phyloP scores from a whole-genome alignment of 2,329 filamentous ascomycete species.

The Ascochyta koolunga region DNA sequence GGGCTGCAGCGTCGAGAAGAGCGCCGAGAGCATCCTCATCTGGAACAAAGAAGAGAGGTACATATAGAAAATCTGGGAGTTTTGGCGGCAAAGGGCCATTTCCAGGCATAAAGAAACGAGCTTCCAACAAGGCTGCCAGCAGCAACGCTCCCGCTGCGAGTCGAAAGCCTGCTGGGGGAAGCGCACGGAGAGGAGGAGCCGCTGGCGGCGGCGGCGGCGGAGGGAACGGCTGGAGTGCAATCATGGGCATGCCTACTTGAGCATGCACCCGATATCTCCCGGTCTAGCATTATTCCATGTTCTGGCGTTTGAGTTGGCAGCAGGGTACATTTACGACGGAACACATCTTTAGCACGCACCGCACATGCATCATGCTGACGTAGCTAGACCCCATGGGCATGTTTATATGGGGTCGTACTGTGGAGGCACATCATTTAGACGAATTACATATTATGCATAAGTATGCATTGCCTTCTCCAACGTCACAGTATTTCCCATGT shows the following conservation, averaged over 20 bases:
- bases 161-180: constrained; percentile 19
- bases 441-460: background rate
- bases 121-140: constrained; percentile 15
- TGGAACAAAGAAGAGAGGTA: constrained; percentile 24
- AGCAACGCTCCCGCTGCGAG: constrained; percentile 16
- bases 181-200: constrained; percentile 16
- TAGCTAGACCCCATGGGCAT: background rate
- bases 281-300: background rate
- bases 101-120: constrained; percentile 29
- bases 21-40: constrained; percentile 23
- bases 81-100: constrained; percentile 14
- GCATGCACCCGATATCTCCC: background rate
- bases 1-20: constrained; percentile 18
- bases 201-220: constrained; percentile 18
- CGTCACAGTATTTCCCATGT: background rate
- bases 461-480: background rate
- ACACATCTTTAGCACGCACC: background rate
- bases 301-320: constrained; percentile 2
- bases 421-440: background rate
- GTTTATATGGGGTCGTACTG: background rate
- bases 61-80: constrained; percentile 26
- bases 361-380: background rate
- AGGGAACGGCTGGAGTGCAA: constrained; percentile 14
- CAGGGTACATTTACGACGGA: background rate
- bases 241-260: constrained; percentile 42